Percentiles rank a stretch among this genome's conserved stretches.
These are phyloP conservation scores for Xylaria longipes DNA, from an alignment of 495 filamentous ascomycete species.

Conservation along the genomic window DNA sequence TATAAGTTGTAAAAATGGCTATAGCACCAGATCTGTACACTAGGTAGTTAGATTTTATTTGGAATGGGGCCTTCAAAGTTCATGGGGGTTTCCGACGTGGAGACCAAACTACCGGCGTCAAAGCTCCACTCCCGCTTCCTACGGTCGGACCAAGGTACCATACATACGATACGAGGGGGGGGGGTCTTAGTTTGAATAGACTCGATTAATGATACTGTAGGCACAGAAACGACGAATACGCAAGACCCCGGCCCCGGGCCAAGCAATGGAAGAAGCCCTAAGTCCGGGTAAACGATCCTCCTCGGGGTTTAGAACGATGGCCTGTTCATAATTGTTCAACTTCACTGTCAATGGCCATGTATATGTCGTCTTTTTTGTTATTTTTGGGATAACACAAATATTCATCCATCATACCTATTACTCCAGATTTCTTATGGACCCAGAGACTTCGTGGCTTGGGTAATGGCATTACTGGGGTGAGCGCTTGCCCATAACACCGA, in stretches of 20 bases:
- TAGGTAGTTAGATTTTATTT: not conserved
- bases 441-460: not conserved
- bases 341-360: not conserved
- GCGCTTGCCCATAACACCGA: not conserved
- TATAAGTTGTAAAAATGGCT: not conserved
- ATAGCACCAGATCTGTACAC: not conserved
- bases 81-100: not conserved
- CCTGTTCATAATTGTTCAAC: not conserved
- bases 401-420: not conserved
- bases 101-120: conserved; percentile 19
- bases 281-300: not conserved
- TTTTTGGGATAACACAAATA: not conserved
- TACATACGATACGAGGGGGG: not conserved
- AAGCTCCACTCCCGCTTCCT: conserved; percentile 14
- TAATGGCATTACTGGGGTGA: not conserved
- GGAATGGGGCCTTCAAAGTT: conserved; percentile 3
- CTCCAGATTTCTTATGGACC: not conserved
- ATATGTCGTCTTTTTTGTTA: not conserved
- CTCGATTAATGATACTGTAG: not conserved
- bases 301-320: not conserved
- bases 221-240: conserved; percentile 1
- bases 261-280: conserved; percentile 5
- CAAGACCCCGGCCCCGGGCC: not conserved
- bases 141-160: not conserved
- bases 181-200: not conserved